Percentiles rank a stretch among this genome's conserved stretches.
Conservation (phyloP, 257 asterid genomes). For the Solanum chilense region DNA sequence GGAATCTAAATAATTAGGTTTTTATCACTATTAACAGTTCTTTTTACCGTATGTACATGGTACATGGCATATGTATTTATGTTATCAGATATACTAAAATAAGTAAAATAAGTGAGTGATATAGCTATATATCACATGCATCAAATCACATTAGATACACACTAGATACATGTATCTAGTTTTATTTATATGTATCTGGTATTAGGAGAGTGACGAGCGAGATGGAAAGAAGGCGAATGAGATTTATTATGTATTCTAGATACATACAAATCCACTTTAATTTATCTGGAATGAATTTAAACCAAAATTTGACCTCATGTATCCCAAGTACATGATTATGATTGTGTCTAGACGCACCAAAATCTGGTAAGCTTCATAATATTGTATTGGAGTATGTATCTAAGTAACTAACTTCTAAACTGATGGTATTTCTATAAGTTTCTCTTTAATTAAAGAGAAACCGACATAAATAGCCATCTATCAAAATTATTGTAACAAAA, state of each 20-base stretch:
- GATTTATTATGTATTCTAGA: no score
- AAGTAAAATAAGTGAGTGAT: background rate
- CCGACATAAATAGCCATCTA: background rate
- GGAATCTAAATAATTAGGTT: no score
- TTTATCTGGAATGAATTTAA: no score
- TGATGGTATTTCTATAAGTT: no score
- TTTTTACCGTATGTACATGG: background rate
- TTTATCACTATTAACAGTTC: background rate
- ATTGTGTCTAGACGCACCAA: background rate
- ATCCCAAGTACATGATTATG: no score
- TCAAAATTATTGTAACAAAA: background rate
- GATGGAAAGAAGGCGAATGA: no score
- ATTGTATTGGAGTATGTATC: no score
- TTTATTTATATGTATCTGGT: no score
- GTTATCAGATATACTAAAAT: no score
- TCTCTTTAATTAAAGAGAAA: background rate
- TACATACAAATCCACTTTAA: background rate
- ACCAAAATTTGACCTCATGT: no score
- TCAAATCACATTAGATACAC: background rate
- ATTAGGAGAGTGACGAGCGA: background rate
- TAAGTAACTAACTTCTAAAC: background rate
- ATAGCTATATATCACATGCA: no score
- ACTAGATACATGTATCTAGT: background rate
- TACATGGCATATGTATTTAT: background rate
- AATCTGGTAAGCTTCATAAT: no score